A percentile compares a stretch with the other conserved stretches of the same genome.
Evolutionary conservation across 345 rosid genomes (phyloP).

Genomic region (Abelmoschus esculentus): DNA sequence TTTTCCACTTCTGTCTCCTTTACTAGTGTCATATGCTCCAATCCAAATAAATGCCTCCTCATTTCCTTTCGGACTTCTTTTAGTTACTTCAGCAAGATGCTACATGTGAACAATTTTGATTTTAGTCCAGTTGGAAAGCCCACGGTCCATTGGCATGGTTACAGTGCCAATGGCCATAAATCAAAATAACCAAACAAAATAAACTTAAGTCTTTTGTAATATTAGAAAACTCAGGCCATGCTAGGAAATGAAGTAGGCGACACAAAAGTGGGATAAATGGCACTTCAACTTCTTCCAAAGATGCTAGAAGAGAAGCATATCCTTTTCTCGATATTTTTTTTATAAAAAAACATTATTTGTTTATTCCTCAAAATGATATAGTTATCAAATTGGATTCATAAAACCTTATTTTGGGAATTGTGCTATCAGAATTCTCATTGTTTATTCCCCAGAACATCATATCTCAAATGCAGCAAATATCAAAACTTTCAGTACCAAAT

Average conservation of each 20-base stretch:
- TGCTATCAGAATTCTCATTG: neutral
- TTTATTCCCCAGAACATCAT: neutral
- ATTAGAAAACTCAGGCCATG: too few species aligned
- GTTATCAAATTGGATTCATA: neutral
- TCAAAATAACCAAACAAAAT: constrained; percentile 2
- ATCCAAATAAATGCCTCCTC: neutral
- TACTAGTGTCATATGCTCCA: too few species aligned
- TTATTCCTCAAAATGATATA: neutral
- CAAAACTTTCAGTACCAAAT: neutral
- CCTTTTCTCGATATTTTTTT: neutral
- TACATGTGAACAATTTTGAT: neutral
- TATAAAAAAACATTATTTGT: neutral
- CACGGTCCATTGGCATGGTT: neutral
- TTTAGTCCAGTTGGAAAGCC: neutral
- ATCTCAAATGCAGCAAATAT: neutral
- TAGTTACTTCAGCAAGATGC: neutral
- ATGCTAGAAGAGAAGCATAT: neutral
- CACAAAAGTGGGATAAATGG: too few species aligned
- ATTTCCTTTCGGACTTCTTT: neutral
- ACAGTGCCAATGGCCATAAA: neutral
- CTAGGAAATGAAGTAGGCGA: too few species aligned
- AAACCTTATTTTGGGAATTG: neutral
- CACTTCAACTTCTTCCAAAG: neutral
- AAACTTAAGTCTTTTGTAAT: neutral
- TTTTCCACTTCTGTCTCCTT: too few species aligned